phyloP scores from a whole-genome alignment of 768 basidiomycete genomes.

The Tulasnella sp. region DNA sequence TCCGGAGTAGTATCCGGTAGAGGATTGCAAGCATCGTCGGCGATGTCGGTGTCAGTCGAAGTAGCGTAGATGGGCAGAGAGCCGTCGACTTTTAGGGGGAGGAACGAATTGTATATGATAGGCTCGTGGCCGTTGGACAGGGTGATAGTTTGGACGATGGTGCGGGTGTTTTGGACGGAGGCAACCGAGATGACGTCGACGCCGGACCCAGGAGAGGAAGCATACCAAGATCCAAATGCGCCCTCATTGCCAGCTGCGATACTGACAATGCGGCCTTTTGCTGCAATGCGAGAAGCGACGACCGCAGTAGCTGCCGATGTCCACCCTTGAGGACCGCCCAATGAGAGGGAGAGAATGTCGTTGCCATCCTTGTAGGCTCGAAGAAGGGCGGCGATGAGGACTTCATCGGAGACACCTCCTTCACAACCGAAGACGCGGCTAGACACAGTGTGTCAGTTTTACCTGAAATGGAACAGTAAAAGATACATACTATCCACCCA shows the following conservation, averaged over 20 bases:
- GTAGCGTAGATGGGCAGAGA: slow-evolving; percentile 37
- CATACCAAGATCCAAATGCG: slow-evolving; percentile 38
- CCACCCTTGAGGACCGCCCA: slow-evolving; percentile 46
- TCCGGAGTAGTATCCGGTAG: slow-evolving; percentile 36
- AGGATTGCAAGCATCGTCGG: slow-evolving; percentile 37
- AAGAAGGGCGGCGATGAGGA: slow-evolving; percentile 21
- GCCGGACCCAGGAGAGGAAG: slow-evolving; percentile 36
- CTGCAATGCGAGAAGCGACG: slow-evolving; percentile 56
- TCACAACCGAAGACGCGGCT: slow-evolving; percentile 27
- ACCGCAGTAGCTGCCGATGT: slow-evolving; percentile 53
- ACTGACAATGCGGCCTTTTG: slow-evolving; percentile 55
- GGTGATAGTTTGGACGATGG: background rate
- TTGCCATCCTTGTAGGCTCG: slow-evolving; percentile 25
- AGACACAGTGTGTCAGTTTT: slow-evolving; percentile 45
- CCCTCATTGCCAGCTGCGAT: slow-evolving; percentile 35
- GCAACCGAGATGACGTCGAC: slow-evolving; percentile 51
- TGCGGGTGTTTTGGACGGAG: slow-evolving; percentile 31
- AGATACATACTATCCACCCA: slow-evolving; percentile 52
- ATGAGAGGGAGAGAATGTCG: slow-evolving; percentile 21
- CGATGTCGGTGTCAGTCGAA: slow-evolving; percentile 34
- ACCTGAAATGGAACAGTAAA: slow-evolving; percentile 49
- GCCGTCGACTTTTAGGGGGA: slow-evolving; percentile 33
- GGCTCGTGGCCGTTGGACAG: slow-evolving; percentile 38
- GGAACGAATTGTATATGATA: slow-evolving; percentile 49
- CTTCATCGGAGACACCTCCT: slow-evolving; percentile 18